phyloP scores from a whole-genome alignment of 177 flowering plant genomes.

The Tripterygium wilfordii region DNA sequence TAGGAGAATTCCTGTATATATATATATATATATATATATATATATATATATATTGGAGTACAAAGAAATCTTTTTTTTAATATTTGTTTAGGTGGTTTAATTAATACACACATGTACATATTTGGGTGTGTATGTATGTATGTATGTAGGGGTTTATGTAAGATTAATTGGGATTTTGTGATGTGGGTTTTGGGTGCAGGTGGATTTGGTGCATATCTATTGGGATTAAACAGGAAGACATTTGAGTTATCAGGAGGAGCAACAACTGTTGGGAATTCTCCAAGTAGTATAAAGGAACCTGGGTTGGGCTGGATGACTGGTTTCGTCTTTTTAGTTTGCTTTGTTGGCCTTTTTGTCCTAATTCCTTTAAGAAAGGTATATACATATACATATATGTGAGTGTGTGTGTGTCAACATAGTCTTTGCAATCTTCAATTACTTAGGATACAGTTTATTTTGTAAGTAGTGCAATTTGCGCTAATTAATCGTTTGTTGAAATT shows the following conservation, averaged over 20 bases:
- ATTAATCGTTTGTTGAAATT: background rate
- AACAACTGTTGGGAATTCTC: slow-evolving; percentile 46
- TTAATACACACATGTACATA: too few relatives aligned
- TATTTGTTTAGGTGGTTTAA: background rate
- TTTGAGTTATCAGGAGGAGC: slow-evolving; percentile 60
- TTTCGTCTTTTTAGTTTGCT: slow-evolving; percentile 57
- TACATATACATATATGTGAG: too few relatives aligned
- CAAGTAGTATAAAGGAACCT: slow-evolving; percentile 60
- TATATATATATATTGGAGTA: background rate
- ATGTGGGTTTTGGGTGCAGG: slow-evolving; percentile 31
- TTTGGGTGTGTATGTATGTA: too few relatives aligned
- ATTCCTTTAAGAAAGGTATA: slow-evolving; percentile 87
- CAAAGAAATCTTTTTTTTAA: too few relatives aligned
- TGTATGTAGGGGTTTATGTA: too few relatives aligned
- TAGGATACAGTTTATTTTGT: background rate
- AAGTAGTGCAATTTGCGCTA: background rate
- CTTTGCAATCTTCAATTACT: too few relatives aligned
- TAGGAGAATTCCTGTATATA: too few relatives aligned
- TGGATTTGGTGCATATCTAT: slow-evolving; percentile 80
- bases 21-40: too few relatives aligned
- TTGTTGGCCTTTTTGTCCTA: slow-evolving; percentile 82
- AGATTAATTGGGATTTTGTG: background rate
- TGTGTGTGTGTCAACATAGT: too few relatives aligned
- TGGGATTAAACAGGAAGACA: slow-evolving; percentile 73
- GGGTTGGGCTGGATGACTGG: slow-evolving; percentile 81